A percentile compares a stretch with the other conserved stretches of the same genome.
Evolutionary conservation across 352 stramenopile species (phyloP).

Genomic region (Phytophthora sp.): DNA sequence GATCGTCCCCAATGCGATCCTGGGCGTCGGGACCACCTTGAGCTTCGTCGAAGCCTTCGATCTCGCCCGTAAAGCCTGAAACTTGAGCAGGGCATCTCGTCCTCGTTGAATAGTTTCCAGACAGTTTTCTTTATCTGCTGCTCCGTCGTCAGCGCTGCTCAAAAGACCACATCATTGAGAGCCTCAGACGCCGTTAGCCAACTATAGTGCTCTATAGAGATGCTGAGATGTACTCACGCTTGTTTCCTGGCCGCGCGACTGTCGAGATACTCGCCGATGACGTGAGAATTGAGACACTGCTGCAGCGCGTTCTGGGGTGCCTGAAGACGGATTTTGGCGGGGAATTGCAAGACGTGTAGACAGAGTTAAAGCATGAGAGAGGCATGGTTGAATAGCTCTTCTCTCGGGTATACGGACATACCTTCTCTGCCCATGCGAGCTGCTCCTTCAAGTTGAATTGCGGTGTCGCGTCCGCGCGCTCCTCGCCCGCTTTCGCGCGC

Average conservation of each 20-base stretch:
- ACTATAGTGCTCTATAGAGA: not conserved
- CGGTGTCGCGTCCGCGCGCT: conserved; percentile 17
- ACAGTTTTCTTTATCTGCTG: conserved; percentile 49
- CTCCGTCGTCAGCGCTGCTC: conserved; percentile 9
- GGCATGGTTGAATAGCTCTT: conserved; percentile 3
- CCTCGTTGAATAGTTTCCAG: conserved; percentile 54
- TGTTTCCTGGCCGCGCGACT: conserved; percentile 53
- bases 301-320: conserved; percentile 57
- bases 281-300: conserved; percentile 81
- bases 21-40: conserved; percentile 53
- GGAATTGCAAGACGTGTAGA: not conserved
- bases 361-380: conserved; percentile 9
- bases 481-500: conserved; percentile 14
- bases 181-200: not conserved
- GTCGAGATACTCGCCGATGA: conserved; percentile 78
- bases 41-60: conserved; percentile 42
- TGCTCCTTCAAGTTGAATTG: conserved; percentile 69
- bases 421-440: conserved; percentile 63
- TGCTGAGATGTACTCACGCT: too few species aligned
- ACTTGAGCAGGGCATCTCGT: conserved; percentile 43
- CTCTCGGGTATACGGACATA: conserved; percentile 18
- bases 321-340: conserved; percentile 13
- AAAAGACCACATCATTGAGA: conserved; percentile 1
- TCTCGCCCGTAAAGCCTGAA: conserved; percentile 40
- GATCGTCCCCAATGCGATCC: conserved; percentile 40